phyloP scores from a whole-genome alignment of 306 rosid genomes.

The Fragaria nilgerrensis region DNA sequence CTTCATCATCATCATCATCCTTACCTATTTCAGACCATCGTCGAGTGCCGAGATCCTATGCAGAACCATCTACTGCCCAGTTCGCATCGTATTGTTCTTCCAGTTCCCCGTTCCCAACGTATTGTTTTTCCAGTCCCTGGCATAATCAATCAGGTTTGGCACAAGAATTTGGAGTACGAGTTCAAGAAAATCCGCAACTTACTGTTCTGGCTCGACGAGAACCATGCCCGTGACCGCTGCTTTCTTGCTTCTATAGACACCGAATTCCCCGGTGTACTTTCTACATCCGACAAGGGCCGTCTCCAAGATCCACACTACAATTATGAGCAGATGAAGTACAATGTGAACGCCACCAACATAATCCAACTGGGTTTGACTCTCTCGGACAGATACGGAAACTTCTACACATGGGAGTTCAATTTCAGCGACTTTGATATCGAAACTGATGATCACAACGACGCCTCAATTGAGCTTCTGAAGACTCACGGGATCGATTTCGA shows the following conservation, averaged over 20 bases:
- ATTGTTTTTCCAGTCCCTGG: background rate
- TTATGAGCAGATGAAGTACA: conserved; percentile 4
- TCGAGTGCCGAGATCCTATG: background rate
- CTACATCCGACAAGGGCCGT: background rate
- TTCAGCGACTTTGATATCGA: conserved; percentile 13
- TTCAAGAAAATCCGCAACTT: background rate
- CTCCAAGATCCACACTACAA: background rate
- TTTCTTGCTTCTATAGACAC: conserved; percentile 17
- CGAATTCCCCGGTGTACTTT: conserved; percentile 20
- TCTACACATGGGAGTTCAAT: conserved; percentile 18
- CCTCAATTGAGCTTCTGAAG: background rate
- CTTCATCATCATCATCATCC: background rate
- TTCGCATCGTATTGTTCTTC: background rate
- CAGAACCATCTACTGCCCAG: background rate
- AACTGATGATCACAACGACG: background rate
- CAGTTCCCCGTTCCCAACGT: background rate
- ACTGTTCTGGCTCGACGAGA: background rate
- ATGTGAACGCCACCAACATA: conserved; percentile 12
- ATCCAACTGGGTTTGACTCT: conserved; percentile 6
- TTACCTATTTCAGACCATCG: background rate
- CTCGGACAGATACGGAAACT: background rate
- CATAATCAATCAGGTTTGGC: background rate
- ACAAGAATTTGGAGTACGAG: background rate
- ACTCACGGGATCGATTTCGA: background rate
- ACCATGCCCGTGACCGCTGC: background rate